Conservation (phyloP, 2,329 filamentous ascomycete genomes). For the Eutypella sp. region DNA sequence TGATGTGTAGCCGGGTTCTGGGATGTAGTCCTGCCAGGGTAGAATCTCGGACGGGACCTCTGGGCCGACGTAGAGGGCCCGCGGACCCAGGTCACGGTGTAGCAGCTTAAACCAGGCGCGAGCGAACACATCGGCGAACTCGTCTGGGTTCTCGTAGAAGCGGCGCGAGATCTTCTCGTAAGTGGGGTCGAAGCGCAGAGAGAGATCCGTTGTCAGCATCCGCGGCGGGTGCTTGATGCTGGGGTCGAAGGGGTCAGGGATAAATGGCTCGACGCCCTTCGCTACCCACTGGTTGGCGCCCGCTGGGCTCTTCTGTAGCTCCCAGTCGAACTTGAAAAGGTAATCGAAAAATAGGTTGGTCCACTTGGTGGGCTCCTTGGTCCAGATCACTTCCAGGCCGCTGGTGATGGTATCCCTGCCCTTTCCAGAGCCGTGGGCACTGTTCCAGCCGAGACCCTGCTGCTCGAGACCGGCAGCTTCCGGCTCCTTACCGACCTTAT, state of each 20-base stretch:
- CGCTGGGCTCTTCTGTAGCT: conserved; percentile 67
- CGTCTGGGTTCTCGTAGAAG: conserved; percentile 63
- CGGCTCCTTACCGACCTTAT: conserved; percentile 64
- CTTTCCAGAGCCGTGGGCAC: conserved; percentile 58
- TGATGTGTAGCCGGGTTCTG: conserved; percentile 50
- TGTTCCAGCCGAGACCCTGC: conserved; percentile 71
- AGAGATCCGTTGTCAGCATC: conserved; percentile 73
- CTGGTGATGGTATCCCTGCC: conserved; percentile 70
- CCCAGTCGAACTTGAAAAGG: conserved; percentile 75
- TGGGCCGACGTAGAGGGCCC: conserved; percentile 65
- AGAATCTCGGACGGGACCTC: conserved; percentile 66
- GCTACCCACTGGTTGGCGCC: conserved; percentile 75
- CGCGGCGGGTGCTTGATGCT: conserved; percentile 68
- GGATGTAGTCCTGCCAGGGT: conserved; percentile 73
- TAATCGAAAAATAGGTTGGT: conserved; percentile 70
- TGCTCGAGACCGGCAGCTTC: conserved; percentile 57
- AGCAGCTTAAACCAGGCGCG: conserved; percentile 80
- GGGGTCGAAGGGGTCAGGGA: conserved; percentile 66
- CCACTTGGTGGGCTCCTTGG: conserved; percentile 70
- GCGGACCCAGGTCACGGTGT: conserved; percentile 74
- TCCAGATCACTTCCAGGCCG: conserved; percentile 77
- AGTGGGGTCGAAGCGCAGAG: conserved; percentile 64
- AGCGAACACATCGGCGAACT: conserved; percentile 65
- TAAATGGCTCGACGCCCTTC: conserved; percentile 60
- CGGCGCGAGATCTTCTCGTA: conserved; percentile 73